Conservation (phyloP, 2,329 filamentous ascomycete genomes). For the Beauveria pseudobassiana region DNA sequence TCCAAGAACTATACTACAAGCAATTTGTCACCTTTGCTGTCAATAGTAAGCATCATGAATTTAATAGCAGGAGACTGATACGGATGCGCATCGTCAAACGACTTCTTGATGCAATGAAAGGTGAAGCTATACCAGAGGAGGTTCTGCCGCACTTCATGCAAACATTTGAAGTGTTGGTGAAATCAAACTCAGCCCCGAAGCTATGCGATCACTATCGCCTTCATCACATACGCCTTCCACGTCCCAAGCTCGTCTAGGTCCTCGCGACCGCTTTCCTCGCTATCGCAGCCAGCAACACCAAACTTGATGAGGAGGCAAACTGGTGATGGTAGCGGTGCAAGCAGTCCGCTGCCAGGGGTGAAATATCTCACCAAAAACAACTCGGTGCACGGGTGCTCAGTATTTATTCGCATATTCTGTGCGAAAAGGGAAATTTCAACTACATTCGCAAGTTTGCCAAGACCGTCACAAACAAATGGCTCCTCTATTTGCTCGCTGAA, state of each 20-base stretch:
- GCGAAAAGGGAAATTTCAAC: slow-evolving; percentile 58
- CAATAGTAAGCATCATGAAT: slow-evolving; percentile 86
- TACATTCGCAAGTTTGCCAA: slow-evolving; percentile 83
- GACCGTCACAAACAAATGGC: slow-evolving; percentile 96
- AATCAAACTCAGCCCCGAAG: slow-evolving; percentile 74
- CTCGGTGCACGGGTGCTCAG: slow-evolving; percentile 68
- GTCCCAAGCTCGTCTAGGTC: slow-evolving; percentile 42
- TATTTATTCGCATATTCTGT: slow-evolving; percentile 72
- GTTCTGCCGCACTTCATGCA: slow-evolving; percentile 69
- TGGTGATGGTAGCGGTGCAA: slow-evolving; percentile 25
- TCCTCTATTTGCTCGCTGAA: slow-evolving; percentile 84
- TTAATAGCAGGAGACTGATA: slow-evolving; percentile 79
- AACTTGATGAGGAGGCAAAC: slow-evolving; percentile 30
- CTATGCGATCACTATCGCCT: slow-evolving; percentile 77
- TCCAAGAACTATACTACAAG: slow-evolving; percentile 84
- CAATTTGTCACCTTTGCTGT: slow-evolving; percentile 85
- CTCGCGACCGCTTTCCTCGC: slow-evolving; percentile 35
- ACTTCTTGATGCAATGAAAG: slow-evolving; percentile 82
- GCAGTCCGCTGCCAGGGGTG: slow-evolving; percentile 22
- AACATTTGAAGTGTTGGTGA: slow-evolving; percentile 72
- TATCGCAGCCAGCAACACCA: slow-evolving; percentile 34
- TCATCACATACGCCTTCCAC: slow-evolving; percentile 88
- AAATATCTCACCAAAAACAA: slow-evolving; percentile 55
- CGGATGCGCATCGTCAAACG: slow-evolving; percentile 95
- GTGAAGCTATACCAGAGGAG: slow-evolving; percentile 65